Conservation (phyloP, 495 filamentous ascomycete species). For the Hapsidospora chrysogenum region DNA sequence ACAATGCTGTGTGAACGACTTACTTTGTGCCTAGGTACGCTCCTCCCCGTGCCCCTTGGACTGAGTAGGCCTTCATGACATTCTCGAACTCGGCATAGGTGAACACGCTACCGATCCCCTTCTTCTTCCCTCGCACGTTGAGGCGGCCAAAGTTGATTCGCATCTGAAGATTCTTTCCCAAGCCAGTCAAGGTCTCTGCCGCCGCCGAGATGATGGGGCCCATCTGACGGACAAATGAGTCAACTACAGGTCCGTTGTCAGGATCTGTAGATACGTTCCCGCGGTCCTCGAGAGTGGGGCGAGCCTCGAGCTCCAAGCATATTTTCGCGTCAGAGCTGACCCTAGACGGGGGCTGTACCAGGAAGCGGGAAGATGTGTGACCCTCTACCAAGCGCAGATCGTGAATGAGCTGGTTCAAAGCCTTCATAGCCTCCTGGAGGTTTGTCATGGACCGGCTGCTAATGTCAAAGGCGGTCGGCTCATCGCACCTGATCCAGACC, state of each 20-base stretch:
- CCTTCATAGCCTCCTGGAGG: background rate
- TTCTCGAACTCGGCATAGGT: conserved; percentile 30
- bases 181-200: background rate
- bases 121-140: conserved; percentile 26
- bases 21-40: conserved; percentile 18
- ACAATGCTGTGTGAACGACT: conserved; percentile 6
- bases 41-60: conserved; percentile 15
- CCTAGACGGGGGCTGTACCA: background rate
- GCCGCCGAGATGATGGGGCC: background rate
- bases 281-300: too few relatives aligned
- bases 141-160: conserved; percentile 40
- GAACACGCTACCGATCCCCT: conserved; percentile 15
- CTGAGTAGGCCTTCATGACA: conserved; percentile 19
- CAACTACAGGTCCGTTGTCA: too few relatives aligned
- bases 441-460: background rate
- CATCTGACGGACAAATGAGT: background rate
- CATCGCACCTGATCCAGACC: background rate
- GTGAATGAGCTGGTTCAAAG: background rate
- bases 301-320: background rate
- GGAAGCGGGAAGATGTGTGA: background rate
- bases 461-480: background rate
- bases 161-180: conserved; percentile 20
- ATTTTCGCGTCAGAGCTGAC: background rate
- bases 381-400: background rate
- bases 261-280: too few relatives aligned